These are phyloP conservation scores for Neurospora pannonica DNA, from an alignment of 495 filamentous ascomycete genomes.

Conservation along the genomic window DNA sequence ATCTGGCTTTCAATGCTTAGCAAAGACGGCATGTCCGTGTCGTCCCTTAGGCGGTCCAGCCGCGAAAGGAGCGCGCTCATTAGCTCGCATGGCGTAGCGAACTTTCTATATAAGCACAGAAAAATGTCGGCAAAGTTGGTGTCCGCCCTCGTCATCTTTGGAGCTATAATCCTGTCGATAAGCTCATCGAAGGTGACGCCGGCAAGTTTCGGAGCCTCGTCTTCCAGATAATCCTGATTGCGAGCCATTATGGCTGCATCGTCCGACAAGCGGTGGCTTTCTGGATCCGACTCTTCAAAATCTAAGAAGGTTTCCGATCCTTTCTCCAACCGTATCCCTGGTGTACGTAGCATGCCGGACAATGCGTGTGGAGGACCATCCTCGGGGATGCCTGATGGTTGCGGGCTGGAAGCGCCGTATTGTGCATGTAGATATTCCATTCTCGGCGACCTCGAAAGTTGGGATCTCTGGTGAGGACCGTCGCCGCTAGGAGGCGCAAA, in stretches of 20 bases:
- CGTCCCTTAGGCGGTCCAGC: constrained; percentile 57
- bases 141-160: constrained; percentile 76
- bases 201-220: constrained; percentile 39
- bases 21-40: constrained; percentile 51
- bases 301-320: constrained; percentile 46
- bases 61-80: constrained; percentile 63
- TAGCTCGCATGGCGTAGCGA: constrained; percentile 69
- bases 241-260: constrained; percentile 53
- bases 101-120: constrained; percentile 90
- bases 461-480: constrained; percentile 22
- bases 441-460: constrained; percentile 20
- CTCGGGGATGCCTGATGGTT: constrained; percentile 19
- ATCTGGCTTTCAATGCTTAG: constrained; percentile 70
- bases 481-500: constrained; percentile 24
- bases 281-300: constrained; percentile 49
- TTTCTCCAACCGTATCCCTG: constrained; percentile 35
- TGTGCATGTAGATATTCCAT: constrained; percentile 16
- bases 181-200: constrained; percentile 79
- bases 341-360: constrained; percentile 32
- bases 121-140: constrained; percentile 79
- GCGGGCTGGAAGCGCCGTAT: constrained; percentile 5
- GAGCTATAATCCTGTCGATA: constrained; percentile 72
- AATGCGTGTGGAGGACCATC: constrained; percentile 30
- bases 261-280: constrained; percentile 46
- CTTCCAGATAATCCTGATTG: constrained; percentile 38